Conservation (phyloP, 2,329 filamentous ascomycete genomes). For the Periconia digitata region DNA sequence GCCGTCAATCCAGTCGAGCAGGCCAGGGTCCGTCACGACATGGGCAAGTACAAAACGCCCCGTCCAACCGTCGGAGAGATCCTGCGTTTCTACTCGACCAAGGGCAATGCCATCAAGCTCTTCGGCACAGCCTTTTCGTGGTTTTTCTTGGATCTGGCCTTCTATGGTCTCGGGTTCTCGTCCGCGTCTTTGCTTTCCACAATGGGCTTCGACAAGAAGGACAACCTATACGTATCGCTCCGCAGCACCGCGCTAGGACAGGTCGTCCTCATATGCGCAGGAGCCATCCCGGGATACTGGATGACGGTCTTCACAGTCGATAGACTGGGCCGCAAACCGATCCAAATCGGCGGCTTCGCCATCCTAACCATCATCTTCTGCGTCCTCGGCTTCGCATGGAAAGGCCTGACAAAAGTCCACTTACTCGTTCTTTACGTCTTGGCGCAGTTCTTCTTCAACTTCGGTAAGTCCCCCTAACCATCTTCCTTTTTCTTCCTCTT, state of each 20-base stretch:
- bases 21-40: conserved; percentile 53
- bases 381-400: conserved; percentile 53
- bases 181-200: conserved; percentile 70
- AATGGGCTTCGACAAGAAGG: conserved; percentile 70
- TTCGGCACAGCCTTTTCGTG: conserved; percentile 76
- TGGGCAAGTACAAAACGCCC: conserved; percentile 37
- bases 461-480: conserved; percentile 32
- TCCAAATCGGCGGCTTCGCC: conserved; percentile 63
- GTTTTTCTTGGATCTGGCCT: conserved; percentile 42
- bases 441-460: conserved; percentile 57
- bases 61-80: conserved; percentile 59
- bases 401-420: conserved; percentile 45
- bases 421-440: conserved; percentile 52
- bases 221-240: conserved; percentile 67
- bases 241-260: conserved; percentile 78
- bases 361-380: conserved; percentile 53
- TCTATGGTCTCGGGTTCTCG: conserved; percentile 65
- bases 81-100: conserved; percentile 65
- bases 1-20: conserved; percentile 67
- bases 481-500: conserved; percentile 63
- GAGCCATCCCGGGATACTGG: conserved; percentile 82
- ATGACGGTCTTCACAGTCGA: conserved; percentile 74
- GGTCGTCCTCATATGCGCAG: conserved; percentile 75
- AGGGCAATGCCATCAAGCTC: conserved; percentile 70
- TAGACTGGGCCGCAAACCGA: conserved; percentile 74